These are phyloP conservation scores for Vigna radiata DNA, from an alignment of 306 rosid species.

Conservation along the genomic window DNA sequence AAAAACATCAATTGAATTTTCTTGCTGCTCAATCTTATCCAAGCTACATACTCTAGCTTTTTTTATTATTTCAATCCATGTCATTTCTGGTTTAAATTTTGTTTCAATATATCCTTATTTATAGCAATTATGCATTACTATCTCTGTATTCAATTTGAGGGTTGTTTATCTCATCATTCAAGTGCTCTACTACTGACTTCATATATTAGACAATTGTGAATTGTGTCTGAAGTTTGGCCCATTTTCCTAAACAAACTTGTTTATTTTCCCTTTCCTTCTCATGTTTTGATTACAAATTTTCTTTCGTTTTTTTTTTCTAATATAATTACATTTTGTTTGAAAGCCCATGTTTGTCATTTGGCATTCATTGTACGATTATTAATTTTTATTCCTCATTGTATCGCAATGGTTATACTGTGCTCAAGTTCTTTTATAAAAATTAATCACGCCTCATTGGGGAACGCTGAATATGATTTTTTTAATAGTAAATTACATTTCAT, in stretches of 20 bases:
- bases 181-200: background rate
- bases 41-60: constrained; percentile 1
- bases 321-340: background rate
- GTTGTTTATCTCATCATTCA: background rate
- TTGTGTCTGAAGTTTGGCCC: background rate
- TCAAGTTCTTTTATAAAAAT: background rate
- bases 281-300: background rate
- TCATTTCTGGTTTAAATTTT: constrained; percentile 16
- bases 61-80: constrained; percentile 13
- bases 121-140: background rate
- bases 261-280: constrained; percentile 2
- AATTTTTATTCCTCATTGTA: background rate
- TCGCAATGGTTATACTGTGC: background rate
- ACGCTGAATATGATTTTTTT: background rate
- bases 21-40: constrained; percentile 16
- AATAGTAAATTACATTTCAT: background rate
- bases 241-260: background rate
- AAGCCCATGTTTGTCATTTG: background rate
- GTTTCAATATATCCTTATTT: constrained; percentile 9
- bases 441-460: background rate
- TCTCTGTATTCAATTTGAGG: constrained; percentile 7
- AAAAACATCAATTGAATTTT: background rate
- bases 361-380: background rate
- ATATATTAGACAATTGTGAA: constrained; percentile 2
- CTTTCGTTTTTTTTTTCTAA: background rate